Conservation (phyloP, 441 rosid genomes). For the Populus hybrid region DNA sequence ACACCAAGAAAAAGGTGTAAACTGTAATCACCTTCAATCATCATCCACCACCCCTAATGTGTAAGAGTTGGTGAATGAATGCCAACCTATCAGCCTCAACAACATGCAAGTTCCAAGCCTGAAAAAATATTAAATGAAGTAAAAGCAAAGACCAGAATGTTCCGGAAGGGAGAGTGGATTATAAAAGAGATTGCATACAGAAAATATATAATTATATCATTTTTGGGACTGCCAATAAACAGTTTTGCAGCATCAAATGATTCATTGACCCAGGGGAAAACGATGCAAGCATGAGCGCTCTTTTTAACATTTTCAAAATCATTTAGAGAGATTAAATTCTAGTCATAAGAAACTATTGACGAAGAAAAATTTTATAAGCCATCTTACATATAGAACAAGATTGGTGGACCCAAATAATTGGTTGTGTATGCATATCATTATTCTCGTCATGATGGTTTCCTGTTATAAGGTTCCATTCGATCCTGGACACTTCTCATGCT, state of each 20-base stretch:
- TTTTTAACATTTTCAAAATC: neutral
- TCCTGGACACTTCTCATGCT: slow-evolving; percentile 53
- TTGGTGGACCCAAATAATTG: slow-evolving; percentile 75
- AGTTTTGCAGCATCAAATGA: neutral
- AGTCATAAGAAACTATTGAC: neutral
- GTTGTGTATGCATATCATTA: slow-evolving; percentile 62
- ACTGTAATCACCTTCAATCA: slow-evolving; percentile 61
- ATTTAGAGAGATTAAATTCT: neutral
- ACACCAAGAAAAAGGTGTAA: too few relatives aligned
- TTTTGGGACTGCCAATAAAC: neutral
- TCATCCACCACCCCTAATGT: slow-evolving; percentile 62
- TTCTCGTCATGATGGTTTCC: slow-evolving; percentile 47
- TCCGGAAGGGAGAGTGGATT: neutral
- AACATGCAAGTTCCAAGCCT: slow-evolving; percentile 60
- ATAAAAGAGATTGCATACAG: neutral
- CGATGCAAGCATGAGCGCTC: neutral
- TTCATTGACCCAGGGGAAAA: neutral
- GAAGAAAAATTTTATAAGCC: neutral
- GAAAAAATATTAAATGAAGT: slow-evolving; percentile 23
- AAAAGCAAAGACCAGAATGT: neutral
- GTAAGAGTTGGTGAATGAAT: slow-evolving; percentile 64
- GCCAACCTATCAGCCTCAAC: slow-evolving; percentile 59
- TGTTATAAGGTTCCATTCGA: slow-evolving; percentile 66
- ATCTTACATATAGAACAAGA: slow-evolving; percentile 64
- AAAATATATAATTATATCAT: neutral